phyloP scores from a whole-genome alignment of 371 early-diverging fungal genomes.

The Rhizomucor pusillus region DNA sequence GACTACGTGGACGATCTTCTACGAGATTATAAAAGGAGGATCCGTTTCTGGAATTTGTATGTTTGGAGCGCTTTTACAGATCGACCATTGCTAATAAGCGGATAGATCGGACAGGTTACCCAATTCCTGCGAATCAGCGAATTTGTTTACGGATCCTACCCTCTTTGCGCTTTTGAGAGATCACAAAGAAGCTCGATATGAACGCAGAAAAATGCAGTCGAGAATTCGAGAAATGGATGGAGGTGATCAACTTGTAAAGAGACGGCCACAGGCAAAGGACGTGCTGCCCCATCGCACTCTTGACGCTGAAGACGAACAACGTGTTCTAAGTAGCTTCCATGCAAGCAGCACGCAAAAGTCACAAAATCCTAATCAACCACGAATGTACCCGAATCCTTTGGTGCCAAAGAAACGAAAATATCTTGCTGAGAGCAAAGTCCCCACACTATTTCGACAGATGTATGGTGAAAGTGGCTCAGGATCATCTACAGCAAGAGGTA shows the following conservation, averaged over 20 bases:
- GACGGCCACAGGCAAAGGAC: slow-evolving; percentile 43
- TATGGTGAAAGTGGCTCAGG: neutral
- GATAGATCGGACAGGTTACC: no score
- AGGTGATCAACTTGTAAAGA: slow-evolving; percentile 9
- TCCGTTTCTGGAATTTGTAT: no score
- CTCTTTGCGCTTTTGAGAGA: slow-evolving; percentile 18
- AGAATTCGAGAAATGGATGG: slow-evolving; percentile 7
- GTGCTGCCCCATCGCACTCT: slow-evolving; percentile 23
- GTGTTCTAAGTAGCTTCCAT: no score
- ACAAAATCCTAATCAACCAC: neutral
- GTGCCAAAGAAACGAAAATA: slow-evolving; percentile 27
- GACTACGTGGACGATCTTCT: neutral
- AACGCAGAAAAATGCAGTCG: neutral
- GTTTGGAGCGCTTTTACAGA: no score
- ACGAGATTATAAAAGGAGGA: no score
- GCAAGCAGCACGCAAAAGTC: no score
- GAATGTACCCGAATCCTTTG: slow-evolving; percentile 27
- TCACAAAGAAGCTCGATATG: slow-evolving; percentile 7
- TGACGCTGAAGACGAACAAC: slow-evolving; percentile 17
- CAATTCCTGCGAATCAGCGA: slow-evolving; percentile 8
- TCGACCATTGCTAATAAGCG: no score
- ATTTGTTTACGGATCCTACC: slow-evolving; percentile 25
- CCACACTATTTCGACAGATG: slow-evolving; percentile 1
- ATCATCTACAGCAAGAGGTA: neutral
- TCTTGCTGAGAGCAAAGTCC: slow-evolving; percentile 10